A percentile compares a stretch with the other conserved stretches of the same genome.
Conservation (phyloP, 2,329 filamentous ascomycete species). For the Arthroderma sp. region DNA sequence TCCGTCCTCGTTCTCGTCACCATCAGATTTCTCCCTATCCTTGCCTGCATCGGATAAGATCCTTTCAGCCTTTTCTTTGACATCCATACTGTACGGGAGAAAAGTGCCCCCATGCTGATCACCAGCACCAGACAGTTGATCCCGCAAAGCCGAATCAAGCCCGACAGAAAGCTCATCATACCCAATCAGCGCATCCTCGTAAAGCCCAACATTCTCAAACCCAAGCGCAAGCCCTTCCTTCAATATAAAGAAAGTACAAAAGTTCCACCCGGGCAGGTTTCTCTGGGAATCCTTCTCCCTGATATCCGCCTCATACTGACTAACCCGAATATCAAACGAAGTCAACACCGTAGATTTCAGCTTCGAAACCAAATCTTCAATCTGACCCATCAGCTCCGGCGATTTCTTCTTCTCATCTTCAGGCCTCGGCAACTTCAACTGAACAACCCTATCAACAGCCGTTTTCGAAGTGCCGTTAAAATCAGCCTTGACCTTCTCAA, state of each 20-base stretch:
- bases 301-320: conserved; percentile 94
- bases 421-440: conserved; percentile 57
- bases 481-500: conserved; percentile 81
- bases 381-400: conserved; percentile 67
- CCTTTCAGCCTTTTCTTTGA: conserved; percentile 45
- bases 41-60: neutral
- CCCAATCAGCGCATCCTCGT: conserved; percentile 85
- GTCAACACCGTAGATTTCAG: conserved; percentile 75
- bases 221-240: conserved; percentile 90
- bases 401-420: conserved; percentile 52
- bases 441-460: conserved; percentile 63
- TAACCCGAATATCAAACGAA: conserved; percentile 81
- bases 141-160: conserved; percentile 66
- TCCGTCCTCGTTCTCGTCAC: conserved; percentile 19
- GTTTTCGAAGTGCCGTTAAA: conserved; percentile 71
- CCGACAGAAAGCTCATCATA: conserved; percentile 91
- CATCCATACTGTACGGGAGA: conserved; percentile 57
- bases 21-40: conserved; percentile 12
- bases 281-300: conserved; percentile 84
- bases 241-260: conserved; percentile 96
- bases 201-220: conserved; percentile 89
- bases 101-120: conserved; percentile 61
- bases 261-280: conserved; percentile 88
- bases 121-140: conserved; percentile 50
- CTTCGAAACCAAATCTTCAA: conserved; percentile 72